Conservation (phyloP, 2,329 filamentous ascomycete genomes). For the Dendrostoma leiphaemia region DNA sequence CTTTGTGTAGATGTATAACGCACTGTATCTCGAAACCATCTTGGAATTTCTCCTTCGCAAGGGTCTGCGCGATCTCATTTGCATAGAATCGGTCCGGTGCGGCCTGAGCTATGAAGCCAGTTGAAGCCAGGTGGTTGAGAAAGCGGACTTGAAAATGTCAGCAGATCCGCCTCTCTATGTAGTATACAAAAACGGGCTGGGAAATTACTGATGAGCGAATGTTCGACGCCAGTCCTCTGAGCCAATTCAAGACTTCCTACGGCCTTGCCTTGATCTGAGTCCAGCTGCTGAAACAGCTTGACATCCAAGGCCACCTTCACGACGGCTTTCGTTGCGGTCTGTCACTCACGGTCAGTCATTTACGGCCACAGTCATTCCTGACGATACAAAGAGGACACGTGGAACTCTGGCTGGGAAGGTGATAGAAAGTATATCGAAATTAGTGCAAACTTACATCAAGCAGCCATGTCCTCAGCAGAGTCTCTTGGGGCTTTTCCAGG, state of each 20-base stretch:
- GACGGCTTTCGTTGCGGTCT: not conserved
- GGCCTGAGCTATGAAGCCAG: not conserved
- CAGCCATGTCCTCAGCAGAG: not conserved
- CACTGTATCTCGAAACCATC: not conserved
- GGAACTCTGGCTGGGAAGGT: not conserved
- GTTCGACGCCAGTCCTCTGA: not conserved
- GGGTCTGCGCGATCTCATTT: not conserved
- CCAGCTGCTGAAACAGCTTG: not conserved
- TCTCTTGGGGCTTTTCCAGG: not conserved
- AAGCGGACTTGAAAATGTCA: not conserved
- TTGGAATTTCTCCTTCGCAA: not conserved
- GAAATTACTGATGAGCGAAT: not conserved
- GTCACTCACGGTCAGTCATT: not conserved
- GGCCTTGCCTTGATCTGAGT: not conserved
- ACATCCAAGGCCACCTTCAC: not conserved
- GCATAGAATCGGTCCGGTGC: conserved; percentile 1
- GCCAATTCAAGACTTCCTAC: not conserved
- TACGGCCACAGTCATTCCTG: not conserved
- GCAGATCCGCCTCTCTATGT: not conserved
- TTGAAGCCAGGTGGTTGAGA: conserved; percentile 2
- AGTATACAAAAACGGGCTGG: not conserved
- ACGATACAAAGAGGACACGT: not conserved
- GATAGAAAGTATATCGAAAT: not conserved
- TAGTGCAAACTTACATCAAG: not conserved
- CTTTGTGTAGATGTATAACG: not conserved